Evolutionary conservation across 345 rosid genomes (phyloP), one percentile per base, ranked within the genome.

Genomic region (Heritiera littoralis): DNA sequence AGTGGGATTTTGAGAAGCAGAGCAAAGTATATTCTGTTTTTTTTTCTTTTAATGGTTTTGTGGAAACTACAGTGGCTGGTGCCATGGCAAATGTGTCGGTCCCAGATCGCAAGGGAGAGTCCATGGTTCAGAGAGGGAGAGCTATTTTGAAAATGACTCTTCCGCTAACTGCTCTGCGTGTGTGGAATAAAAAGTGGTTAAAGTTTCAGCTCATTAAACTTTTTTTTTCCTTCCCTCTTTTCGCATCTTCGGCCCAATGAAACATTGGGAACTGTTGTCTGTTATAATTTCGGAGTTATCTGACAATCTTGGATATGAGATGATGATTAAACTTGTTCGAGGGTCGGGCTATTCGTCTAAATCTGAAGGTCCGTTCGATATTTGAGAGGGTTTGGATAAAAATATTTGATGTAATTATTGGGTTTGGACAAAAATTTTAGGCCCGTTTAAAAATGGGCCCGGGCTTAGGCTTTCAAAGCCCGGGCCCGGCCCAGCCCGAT

Each of bases 111-210:
- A 72, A 32, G 74, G 32, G 15, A 64, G 43, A 54, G 56, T 13
- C 32, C 9, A 17, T 18, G 59, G 14, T 3, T 23, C 15, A 40
- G 40, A 66, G 52, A 66, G 72, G 18, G 45, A 49, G 12, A 64
- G 63, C 41, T 59, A 10, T 23, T 60, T 69, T 17, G 79, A 84
- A 79, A 81, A 66, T 7, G 84, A 79, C 82, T 9, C 28, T 72
- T 20, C 65, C 70, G 54, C 81, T 80, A 78, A 58, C 75, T 10
- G 80, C 48, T 54, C 5, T n/a, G 48, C 14, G 40, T 32, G 52
- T 45, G 63, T 46, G 68, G 38, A 41, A 32, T 9, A 32, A 7
- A 11, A 59, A 11, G 35, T 64, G 56, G 54, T 58, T 35, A 35
- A 73, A 46, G 30, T 52, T 55, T 73, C 76, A 55, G 7, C 30